Evolutionary conservation across 495 filamentous ascomycete species (phyloP), one percentile per base, ranked within the genome.

Genomic region (Sporormia fimetaria): DNA sequence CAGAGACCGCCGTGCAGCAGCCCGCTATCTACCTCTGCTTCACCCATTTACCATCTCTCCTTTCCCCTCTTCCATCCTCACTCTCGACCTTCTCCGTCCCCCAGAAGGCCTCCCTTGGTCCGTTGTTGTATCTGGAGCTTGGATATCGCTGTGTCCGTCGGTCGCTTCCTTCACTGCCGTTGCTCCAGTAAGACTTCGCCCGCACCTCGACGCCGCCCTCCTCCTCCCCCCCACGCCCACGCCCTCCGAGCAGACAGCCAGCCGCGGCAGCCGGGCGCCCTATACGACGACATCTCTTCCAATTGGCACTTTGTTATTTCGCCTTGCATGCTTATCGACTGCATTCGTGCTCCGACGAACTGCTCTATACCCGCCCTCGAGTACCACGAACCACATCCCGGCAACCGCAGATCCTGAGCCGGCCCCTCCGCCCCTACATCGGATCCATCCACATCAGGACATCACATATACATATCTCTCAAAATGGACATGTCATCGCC

Each of bases 401-500:
- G 16, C 23, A 28, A 14, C 16, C 3, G 17, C 12, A n/a, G 15
- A 9, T 11, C 4, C 8, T 26, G 16, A 5, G n/a, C 14, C n/a
- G 8, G 17, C 16, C 8, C 16, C 28, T 35, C 37, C 37, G 33
- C 34, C 21, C 16, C 14, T 20, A 29, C 11, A 11, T 30, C 2
- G 24, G 15, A 15, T 8, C 12, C 7, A 38, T 16, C 25, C 43
- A 35, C 5, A 9, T 20, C 5, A 14, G 20, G 5, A 9, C 11
- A 9, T 9, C 23, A 9, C 11, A 9, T 23, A 35, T 40, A 14
- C 22, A 28, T 2, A 22, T n/a, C 28, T 29, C 33, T 26, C 37
- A n/a, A 7, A 33, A 94, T 98, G 85, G 83, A 94, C 64, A 78
- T 78, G 32, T 98, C 88, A 34, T 98, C 90, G 41, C 90, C 90